phyloP scores from a whole-genome alignment of 1,139 yeast species.

The Zygotorulaspora mrakii region DNA sequence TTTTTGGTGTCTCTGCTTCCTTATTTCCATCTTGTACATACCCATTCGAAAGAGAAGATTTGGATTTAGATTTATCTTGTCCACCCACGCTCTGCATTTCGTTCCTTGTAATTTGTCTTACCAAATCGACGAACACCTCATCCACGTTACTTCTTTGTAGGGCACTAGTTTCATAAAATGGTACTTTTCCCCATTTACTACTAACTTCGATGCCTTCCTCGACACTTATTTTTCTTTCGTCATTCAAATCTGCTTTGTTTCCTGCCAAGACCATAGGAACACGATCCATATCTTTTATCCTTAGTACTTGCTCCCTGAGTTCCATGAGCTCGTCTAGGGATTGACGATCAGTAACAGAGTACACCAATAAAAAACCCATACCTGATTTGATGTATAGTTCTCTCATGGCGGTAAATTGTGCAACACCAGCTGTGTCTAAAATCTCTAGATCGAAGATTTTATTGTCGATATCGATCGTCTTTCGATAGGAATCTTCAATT shows the following conservation, averaged over 20 bases:
- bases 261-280: slow-evolving; percentile 89
- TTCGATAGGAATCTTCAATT: slow-evolving; percentile 92
- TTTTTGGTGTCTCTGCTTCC: neutral
- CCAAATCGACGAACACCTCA: slow-evolving; percentile 85
- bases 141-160: slow-evolving; percentile 86
- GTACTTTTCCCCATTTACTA: slow-evolving; percentile 80
- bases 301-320: slow-evolving; percentile 79
- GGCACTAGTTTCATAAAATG: slow-evolving; percentile 93
- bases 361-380: slow-evolving; percentile 81
- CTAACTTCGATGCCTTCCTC: slow-evolving; percentile 83
- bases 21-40: neutral
- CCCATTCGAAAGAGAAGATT: slow-evolving; percentile 1
- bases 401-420: slow-evolving; percentile 93
- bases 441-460: slow-evolving; percentile 89
- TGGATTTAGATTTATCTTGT: slow-evolving; percentile 5
- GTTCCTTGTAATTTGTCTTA: slow-evolving; percentile 78
- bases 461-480: slow-evolving; percentile 88
- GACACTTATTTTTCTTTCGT: slow-evolving; percentile 69
- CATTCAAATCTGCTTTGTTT: slow-evolving; percentile 77
- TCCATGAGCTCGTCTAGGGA: slow-evolving; percentile 79
- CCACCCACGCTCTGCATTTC: slow-evolving; percentile 41
- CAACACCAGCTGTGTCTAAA: slow-evolving; percentile 97
- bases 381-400: slow-evolving; percentile 88
- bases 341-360: slow-evolving; percentile 83
- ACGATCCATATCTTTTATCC: slow-evolving; percentile 72